Base-by-base conservation (phyloP, 805 yeast genomes). In the Peterozyma toletana region DNA sequence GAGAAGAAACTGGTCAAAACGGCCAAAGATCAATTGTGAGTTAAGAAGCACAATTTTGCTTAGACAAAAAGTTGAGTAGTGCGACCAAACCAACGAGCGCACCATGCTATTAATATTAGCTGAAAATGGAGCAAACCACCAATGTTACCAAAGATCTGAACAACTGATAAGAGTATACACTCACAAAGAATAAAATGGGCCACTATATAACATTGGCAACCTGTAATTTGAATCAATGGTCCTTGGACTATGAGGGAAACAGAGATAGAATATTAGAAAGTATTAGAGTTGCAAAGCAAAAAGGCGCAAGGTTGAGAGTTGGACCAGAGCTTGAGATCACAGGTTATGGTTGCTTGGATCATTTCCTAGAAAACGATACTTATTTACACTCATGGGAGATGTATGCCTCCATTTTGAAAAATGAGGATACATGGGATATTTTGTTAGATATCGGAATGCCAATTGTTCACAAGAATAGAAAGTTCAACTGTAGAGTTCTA, bases 151-250 rank as follows among this genome's bases (percentile, higher is more conserved):
- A 7, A 5, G 27, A 5, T 4, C 7, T 21, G 7, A 7, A 21
- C 27, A 21, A 21, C 27, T 21, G 27, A 21, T 21, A 21, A 21
- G 27, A 21, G 7, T 7, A 7, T 21, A 21, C 4, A 21, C 27
- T 5, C 27, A 21, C 27, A 21, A 21, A 21, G 27, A 21, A 21
- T 7, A 31, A 3, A 13, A 90, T 90, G 96, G 90, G 95, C 1
- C 93, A 87, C 43, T 73, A 84, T 45, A 80, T 90, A 39, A 91
- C 97, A 0, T 68, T 91, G 33, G 90, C 98, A 1, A 90, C 98
- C 1, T 91, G 98, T 64, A 88, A 90, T 55, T 72, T 93, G 50
- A 93, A 93, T 67, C 99, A 93, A 74, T 93, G 99, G 99, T 96
- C 99, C 0, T 71, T 93, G 43, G 99, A 93, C 61, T 93, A 88